Base-by-base conservation (phyloP, 1,284 basidiomycete species). In the Cutaneotrichosporon curvatum region DNA sequence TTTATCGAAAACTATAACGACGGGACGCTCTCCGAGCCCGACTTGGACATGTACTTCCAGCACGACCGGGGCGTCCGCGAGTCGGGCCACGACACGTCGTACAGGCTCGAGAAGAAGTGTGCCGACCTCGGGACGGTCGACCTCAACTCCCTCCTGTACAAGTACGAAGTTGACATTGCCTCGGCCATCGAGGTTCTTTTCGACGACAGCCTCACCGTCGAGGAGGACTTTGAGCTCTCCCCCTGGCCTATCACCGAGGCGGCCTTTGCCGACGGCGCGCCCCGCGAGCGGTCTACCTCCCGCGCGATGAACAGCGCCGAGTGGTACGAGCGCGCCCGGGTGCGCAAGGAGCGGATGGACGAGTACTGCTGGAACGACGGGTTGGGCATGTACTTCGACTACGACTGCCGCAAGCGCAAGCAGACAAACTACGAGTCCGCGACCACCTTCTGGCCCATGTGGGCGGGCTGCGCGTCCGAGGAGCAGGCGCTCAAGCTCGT, bases 311-410 rank as follows among this genome's bases (percentile, higher is more conserved):
- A 70, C 23, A 85, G 84, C 57, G 80, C 82, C 31, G 88, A 92
- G 68, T 96, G 91, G 91, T 89, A 91, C 67, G 80, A 81, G 55
- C 80, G 91, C 35, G 90, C 90, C 0, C 82, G 85, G 50, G 83
- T 79, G 62, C 80, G 91, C 59, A 81, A 82, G 73, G 76, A 81
- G 47, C 81, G 83, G 65, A 92, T 97, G 65, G 89, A 97, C 76
- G 82, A 85, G 73, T 94, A 95, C 74, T 79, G 90, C 62, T 90
- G 95, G 95, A 95, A 97, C 69, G 91, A 96, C 68, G 89, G 83
- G 67, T 85, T 88, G 77, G 82, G 81, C 57, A 76, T 97, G 63
- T 98, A 92, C 78, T 95, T 89, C 67, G 94, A 98, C 72, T 98
- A 95, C 63, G 91, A 98, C 69, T 92, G 87, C 14, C 84, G 82